Conservation (phyloP, 2,329 filamentous ascomycete species). For the Scortechinia acanthostroma region DNA sequence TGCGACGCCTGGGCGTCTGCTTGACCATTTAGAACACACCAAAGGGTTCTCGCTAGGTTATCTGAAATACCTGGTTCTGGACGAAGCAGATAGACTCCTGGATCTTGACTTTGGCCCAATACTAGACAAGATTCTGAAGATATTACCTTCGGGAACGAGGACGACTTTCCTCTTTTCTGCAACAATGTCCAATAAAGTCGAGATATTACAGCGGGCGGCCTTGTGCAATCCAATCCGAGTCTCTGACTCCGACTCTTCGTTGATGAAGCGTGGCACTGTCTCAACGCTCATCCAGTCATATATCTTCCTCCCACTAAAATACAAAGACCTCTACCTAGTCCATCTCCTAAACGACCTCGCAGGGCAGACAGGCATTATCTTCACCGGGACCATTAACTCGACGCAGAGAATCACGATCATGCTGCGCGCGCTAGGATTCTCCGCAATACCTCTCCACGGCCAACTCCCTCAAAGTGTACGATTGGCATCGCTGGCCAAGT, state of each 20-base stretch:
- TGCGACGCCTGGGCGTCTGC: constrained; percentile 78
- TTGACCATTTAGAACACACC: constrained; percentile 93
- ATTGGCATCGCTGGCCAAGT: constrained; percentile 83
- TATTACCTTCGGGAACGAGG: constrained; percentile 65
- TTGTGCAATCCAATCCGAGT: constrained; percentile 78
- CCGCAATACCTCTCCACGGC: constrained; percentile 86
- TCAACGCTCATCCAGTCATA: constrained; percentile 81
- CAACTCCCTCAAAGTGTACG: constrained; percentile 83
- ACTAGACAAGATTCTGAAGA: constrained; percentile 87
- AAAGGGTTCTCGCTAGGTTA: constrained; percentile 83
- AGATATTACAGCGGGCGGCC: constrained; percentile 82
- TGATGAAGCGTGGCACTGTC: constrained; percentile 91
- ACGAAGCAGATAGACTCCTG: constrained; percentile 80
- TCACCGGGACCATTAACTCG: constrained; percentile 86
- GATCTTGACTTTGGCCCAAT: constrained; percentile 92
- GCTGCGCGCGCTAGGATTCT: constrained; percentile 76
- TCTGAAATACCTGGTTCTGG: constrained; percentile 86
- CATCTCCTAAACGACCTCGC: constrained; percentile 79
- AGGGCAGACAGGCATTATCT: constrained; percentile 83
- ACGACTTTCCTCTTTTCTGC: constrained; percentile 88
- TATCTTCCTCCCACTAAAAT: constrained; percentile 75
- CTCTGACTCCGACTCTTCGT: constrained; percentile 46
- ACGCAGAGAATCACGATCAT: constrained; percentile 79
- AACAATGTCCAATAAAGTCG: constrained; percentile 89
- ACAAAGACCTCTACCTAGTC: constrained; percentile 86